phyloP scores from a whole-genome alignment of 2,329 filamentous ascomycete genomes.

The Fusarium luffae region DNA sequence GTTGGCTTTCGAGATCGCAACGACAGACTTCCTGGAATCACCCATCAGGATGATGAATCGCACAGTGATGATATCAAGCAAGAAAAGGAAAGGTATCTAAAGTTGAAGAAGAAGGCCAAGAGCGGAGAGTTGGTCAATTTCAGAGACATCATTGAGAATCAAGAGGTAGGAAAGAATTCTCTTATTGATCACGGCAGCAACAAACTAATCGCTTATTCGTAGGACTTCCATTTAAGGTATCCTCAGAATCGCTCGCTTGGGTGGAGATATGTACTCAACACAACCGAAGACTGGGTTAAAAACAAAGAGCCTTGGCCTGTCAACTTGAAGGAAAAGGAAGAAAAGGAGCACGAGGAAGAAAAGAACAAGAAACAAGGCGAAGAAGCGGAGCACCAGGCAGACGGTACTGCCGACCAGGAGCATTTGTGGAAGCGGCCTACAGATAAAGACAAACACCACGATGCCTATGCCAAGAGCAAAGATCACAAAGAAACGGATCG shows the following conservation, averaged over 20 bases:
- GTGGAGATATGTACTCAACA: background rate
- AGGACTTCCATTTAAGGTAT: background rate
- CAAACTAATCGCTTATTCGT: accelerated
- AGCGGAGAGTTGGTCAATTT: background rate
- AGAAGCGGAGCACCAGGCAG: background rate
- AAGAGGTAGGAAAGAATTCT: background rate
- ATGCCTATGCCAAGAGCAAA: background rate
- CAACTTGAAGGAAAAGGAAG: background rate
- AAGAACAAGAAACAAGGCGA: background rate
- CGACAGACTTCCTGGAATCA: background rate
- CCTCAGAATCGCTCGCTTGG: background rate
- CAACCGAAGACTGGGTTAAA: background rate
- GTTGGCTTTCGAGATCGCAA: background rate
- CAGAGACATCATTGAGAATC: background rate
- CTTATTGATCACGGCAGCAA: accelerated
- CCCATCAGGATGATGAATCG: background rate
- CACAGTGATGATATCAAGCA: background rate
- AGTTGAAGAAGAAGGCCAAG: background rate
- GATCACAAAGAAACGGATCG: background rate
- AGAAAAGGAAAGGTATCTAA: background rate
- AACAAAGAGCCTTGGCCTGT: background rate
- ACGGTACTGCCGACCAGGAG: background rate
- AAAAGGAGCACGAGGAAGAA: background rate
- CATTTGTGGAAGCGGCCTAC: background rate
- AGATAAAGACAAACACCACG: background rate